Evolutionary conservation across 2,329 filamentous ascomycete species (phyloP).

Genomic region (Microthyrium microscopicum): DNA sequence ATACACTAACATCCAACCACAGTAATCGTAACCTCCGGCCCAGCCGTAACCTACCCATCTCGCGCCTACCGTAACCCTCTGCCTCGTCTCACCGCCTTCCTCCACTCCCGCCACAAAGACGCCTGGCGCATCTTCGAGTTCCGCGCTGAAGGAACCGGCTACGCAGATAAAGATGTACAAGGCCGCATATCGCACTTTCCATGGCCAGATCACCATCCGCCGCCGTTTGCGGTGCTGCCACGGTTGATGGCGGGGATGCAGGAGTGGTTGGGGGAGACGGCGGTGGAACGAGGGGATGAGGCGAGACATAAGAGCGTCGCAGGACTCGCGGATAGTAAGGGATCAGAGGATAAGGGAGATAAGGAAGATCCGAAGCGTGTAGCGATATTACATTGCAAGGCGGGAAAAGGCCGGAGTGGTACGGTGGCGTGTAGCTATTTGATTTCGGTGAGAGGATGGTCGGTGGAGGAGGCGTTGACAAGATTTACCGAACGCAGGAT

Average conservation of each 20-base stretch:
- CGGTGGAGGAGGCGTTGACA: conserved; percentile 42
- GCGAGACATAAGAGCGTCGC: conserved; percentile 16
- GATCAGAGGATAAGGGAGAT: conserved; percentile 14
- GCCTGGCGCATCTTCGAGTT: conserved; percentile 98
- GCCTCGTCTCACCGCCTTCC: conserved; percentile 69
- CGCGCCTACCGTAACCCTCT: conserved; percentile 88
- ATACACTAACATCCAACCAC: neutral
- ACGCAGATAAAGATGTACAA: conserved; percentile 81
- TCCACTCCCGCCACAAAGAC: conserved; percentile 66
- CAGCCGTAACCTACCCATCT: conserved; percentile 75
- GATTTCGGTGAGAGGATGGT: conserved; percentile 70
- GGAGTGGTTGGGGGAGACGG: conserved; percentile 47
- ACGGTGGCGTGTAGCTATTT: conserved; percentile 79
- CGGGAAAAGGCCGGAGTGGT: conserved; percentile 84
- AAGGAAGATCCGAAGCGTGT: conserved; percentile 31
- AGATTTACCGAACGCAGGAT: conserved; percentile 72
- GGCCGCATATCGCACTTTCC: conserved; percentile 77
- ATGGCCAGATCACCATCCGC: conserved; percentile 94
- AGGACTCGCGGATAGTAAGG: conserved; percentile 2
- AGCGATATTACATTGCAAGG: conserved; percentile 90
- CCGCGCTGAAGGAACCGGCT: conserved; percentile 87
- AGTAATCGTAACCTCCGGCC: conserved; percentile 63
- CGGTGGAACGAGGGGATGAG: conserved; percentile 6
- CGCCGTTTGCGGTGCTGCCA: conserved; percentile 77
- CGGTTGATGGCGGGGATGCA: conserved; percentile 85